Percentiles rank a stretch among this genome's conserved stretches.
Conservation (phyloP, 192 early-diverging fungal genomes). For the Chytriomyces confervae region DNA sequence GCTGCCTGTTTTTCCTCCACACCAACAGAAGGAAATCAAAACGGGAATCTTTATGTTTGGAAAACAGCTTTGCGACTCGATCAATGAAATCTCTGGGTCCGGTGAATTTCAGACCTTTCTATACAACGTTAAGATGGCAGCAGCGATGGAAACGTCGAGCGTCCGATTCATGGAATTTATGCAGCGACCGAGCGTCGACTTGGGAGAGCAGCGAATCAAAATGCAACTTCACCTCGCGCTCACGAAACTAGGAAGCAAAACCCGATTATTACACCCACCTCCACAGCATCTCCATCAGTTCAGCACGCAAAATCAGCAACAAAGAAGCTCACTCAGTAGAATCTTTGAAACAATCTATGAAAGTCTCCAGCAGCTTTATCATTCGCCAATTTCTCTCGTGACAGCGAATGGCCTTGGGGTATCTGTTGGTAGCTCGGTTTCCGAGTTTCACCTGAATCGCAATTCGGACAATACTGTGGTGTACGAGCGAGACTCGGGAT, state of each 20-base stretch:
- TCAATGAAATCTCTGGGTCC: neutral
- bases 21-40: constrained; percentile 11
- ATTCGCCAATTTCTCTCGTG: constrained; percentile 19
- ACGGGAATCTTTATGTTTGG: constrained; percentile 20
- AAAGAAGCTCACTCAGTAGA: neutral
- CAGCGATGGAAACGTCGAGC: constrained; percentile 16
- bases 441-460: too few relatives aligned
- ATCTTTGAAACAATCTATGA: neutral
- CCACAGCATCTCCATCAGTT: neutral
- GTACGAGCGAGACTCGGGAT: too few relatives aligned
- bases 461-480: too few relatives aligned
- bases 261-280: neutral
- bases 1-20: constrained; percentile 14
- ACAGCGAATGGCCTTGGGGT: too few relatives aligned
- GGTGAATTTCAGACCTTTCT: constrained; percentile 8
- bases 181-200: neutral
- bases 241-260: neutral
- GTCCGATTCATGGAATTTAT: constrained; percentile 19
- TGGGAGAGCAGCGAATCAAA: constrained; percentile 13
- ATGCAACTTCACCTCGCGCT: constrained; percentile 8
- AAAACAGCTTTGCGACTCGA: neutral
- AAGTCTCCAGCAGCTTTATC: neutral
- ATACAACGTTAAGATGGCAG: constrained; percentile 24
- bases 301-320: neutral
- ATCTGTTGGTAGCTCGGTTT: too few relatives aligned